phyloP scores from a whole-genome alignment of 2,329 filamentous ascomycete species.

The Cercospora canescens region DNA sequence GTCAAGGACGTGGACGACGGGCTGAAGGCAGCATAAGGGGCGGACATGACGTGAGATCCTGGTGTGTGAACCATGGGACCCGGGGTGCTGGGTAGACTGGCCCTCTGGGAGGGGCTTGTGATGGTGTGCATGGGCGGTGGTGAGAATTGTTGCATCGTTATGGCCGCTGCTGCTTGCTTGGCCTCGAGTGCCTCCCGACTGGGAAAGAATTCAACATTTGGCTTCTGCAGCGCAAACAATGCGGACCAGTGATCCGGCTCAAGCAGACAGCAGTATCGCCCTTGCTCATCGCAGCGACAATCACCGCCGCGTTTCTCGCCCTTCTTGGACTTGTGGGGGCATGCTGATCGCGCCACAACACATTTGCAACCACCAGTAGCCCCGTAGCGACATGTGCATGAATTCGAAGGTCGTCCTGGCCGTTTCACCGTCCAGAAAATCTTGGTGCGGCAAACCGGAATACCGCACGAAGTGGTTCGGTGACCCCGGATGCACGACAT shows the following conservation, averaged over 20 bases:
- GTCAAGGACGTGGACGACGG: conserved; percentile 20
- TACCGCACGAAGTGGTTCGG: conserved; percentile 37
- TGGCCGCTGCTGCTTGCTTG: conserved; percentile 16
- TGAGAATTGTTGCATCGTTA: conserved; percentile 15
- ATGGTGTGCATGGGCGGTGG: conserved; percentile 23
- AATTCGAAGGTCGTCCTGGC: conserved; percentile 36
- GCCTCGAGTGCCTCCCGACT: conserved; percentile 31
- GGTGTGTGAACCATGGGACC: conserved; percentile 9
- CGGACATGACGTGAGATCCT: conserved; percentile 17
- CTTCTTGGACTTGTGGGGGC: conserved; percentile 37
- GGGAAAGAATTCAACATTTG: conserved; percentile 32
- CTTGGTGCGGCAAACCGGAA: conserved; percentile 37
- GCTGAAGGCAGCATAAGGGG: conserved; percentile 17
- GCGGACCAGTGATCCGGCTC: conserved; percentile 35
- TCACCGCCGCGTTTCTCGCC: conserved; percentile 36
- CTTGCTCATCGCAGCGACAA: conserved; percentile 37
- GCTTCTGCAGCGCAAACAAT: conserved; percentile 32
- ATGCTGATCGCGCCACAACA: conserved; percentile 34
- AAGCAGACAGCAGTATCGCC: conserved; percentile 36
- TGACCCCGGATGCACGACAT: conserved; percentile 40
- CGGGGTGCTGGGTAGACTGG: conserved; percentile 23
- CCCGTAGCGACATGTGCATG: conserved; percentile 36
- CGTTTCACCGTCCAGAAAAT: conserved; percentile 39
- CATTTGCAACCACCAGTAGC: conserved; percentile 36
- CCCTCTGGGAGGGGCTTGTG: conserved; percentile 12